These are phyloP conservation scores for Melaleuca alternifolia DNA, from an alignment of 345 rosid species.

Conservation along the genomic window DNA sequence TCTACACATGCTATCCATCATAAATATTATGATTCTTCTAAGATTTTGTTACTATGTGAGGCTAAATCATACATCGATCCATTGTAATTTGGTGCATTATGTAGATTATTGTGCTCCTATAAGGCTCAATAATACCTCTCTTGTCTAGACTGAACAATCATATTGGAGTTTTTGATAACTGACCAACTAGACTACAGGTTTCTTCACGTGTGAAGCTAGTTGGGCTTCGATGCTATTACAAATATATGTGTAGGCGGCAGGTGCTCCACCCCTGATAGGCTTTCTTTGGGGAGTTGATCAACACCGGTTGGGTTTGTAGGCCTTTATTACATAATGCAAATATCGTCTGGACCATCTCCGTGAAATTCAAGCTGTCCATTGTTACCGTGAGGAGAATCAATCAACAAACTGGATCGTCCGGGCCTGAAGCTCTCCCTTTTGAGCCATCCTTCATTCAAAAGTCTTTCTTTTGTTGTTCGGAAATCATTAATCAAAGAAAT, in stretches of 20 bases:
- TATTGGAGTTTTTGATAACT: not conserved
- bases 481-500: too few relatives aligned
- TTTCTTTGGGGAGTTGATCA: not conserved
- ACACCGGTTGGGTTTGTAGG: not conserved
- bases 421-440: not conserved
- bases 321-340: not conserved
- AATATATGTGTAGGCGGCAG: too few relatives aligned
- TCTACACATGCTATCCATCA: not conserved
- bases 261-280: not conserved
- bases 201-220: not conserved
- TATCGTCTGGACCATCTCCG: fast-evolving
- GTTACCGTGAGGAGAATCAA: fast-evolving
- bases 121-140: not conserved
- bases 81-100: not conserved
- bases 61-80: not conserved
- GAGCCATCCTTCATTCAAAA: not conserved
- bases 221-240: too few relatives aligned
- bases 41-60: not conserved
- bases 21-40: not conserved
- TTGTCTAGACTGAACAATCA: not conserved
- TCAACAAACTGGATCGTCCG: too few relatives aligned
- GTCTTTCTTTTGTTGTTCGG: too few relatives aligned
- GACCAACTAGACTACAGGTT: too few relatives aligned
- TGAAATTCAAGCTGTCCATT: not conserved
- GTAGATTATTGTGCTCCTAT: not conserved